Evolutionary conservation across 164 flowering plant species (phyloP).

Genomic region (Piper betle): DNA sequence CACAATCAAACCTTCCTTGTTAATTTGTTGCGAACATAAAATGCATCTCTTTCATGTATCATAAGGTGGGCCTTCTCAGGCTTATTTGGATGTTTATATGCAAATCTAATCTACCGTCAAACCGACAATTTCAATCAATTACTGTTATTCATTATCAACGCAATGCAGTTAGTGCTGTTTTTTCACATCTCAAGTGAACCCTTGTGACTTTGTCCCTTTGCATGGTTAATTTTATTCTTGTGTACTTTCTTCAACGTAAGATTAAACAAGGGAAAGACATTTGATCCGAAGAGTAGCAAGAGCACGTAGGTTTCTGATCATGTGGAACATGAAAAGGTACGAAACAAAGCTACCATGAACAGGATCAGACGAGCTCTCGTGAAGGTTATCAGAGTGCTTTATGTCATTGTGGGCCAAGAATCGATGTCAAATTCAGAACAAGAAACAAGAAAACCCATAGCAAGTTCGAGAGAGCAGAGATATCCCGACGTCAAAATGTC

Average conservation of each 20-base stretch:
- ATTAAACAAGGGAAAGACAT: background rate
- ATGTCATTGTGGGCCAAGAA: background rate
- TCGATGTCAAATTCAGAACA: constrained; percentile 3
- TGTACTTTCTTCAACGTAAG: too few relatives aligned
- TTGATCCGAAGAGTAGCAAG: too few relatives aligned
- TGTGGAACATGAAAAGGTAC: background rate
- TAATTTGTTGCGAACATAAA: background rate
- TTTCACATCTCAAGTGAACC: too few relatives aligned
- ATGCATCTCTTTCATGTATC: background rate
- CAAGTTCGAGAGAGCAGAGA: too few relatives aligned
- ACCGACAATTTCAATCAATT: too few relatives aligned
- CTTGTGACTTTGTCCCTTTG: too few relatives aligned
- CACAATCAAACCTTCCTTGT: background rate
- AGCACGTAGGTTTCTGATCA: too few relatives aligned
- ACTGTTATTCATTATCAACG: too few relatives aligned
- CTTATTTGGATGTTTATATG: background rate
- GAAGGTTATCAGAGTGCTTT: background rate
- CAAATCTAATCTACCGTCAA: background rate
- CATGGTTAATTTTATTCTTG: too few relatives aligned
- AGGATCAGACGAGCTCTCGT: background rate
- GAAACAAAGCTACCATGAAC: background rate
- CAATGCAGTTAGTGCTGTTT: too few relatives aligned
- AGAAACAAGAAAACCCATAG: background rate
- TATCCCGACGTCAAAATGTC: too few relatives aligned
- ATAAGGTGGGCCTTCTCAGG: background rate